These are phyloP conservation scores for Nemania sp. DNA, from an alignment of 2,329 filamentous ascomycete species.

Conservation along the genomic window DNA sequence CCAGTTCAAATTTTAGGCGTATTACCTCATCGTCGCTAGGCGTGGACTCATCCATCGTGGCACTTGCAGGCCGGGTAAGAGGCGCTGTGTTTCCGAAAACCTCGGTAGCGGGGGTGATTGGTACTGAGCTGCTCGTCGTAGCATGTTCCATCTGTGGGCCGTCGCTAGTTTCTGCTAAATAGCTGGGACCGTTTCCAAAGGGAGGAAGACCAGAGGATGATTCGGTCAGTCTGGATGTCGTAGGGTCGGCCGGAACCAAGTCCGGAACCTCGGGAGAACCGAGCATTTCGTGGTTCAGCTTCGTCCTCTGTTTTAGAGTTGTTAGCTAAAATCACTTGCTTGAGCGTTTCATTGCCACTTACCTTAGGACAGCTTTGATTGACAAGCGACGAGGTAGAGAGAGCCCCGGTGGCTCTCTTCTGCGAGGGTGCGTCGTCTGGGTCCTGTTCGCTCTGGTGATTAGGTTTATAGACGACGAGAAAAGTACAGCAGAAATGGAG, in stretches of 20 bases:
- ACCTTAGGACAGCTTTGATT: conserved; percentile 62
- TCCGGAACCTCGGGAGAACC: conserved; percentile 42
- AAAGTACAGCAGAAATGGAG: background rate
- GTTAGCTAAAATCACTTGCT: conserved; percentile 1
- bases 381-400: conserved; percentile 58
- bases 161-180: conserved; percentile 44
- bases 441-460: conserved; percentile 29
- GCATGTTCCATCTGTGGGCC: conserved; percentile 50
- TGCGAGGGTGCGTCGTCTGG: conserved; percentile 31
- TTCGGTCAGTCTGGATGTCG: conserved; percentile 74
- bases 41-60: conserved; percentile 48
- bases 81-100: conserved; percentile 53
- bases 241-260: conserved; percentile 67
- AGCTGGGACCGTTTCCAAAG: conserved; percentile 60
- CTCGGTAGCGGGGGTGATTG: conserved; percentile 66
- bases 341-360: conserved; percentile 15
- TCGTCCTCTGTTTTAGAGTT: conserved; percentile 20
- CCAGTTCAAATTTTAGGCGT: conserved; percentile 72
- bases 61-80: conserved; percentile 58
- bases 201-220: conserved; percentile 65
- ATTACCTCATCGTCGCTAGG: conserved; percentile 62
- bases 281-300: conserved; percentile 47
- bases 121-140: conserved; percentile 62
- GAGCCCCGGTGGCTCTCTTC: conserved; percentile 52
- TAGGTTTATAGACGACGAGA: background rate